A percentile compares a stretch with the other conserved stretches of the same genome.
phyloP scores from a whole-genome alignment of 495 filamentous ascomycete genomes.

The Xylaria palmicola region DNA sequence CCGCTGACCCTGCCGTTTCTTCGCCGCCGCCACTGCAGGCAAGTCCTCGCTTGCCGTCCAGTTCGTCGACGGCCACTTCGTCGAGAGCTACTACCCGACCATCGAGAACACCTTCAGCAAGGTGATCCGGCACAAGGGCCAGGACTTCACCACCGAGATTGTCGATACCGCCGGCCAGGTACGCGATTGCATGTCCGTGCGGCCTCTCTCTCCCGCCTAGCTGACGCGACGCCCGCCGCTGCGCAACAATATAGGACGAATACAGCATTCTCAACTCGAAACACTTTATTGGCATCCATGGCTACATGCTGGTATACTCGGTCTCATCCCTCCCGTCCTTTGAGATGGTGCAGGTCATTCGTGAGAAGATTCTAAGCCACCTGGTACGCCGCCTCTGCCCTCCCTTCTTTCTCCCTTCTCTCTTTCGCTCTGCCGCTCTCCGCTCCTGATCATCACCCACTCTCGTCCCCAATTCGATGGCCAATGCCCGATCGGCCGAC shows the following conservation, averaged over 20 bases:
- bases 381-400: constrained; percentile 57
- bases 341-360: constrained; percentile 92
- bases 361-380: constrained; percentile 97
- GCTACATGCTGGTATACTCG: constrained; percentile 97
- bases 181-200: constrained; percentile 28
- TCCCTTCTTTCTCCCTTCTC: background rate
- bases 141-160: constrained; percentile 95
- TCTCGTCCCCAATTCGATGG: constrained; percentile 22
- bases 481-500: constrained; percentile 3
- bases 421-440: background rate
- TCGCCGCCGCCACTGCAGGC: constrained; percentile 54
- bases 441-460: background rate
- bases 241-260: constrained; percentile 80
- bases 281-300: constrained; percentile 99
- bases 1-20: constrained; percentile 5
- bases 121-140: constrained; percentile 84
- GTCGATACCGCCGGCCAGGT: constrained; percentile 98
- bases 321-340: constrained; percentile 91
- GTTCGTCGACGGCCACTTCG: constrained; percentile 96
- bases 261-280: constrained; percentile 98
- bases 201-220: constrained; percentile 3
- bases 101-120: constrained; percentile 99
- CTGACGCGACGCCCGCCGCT: background rate
- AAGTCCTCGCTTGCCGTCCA: constrained; percentile 98
- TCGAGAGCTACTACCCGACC: constrained; percentile 98